Evolutionary conservation across 2,329 filamentous ascomycete genomes (phyloP).

Genomic region (Fusarium pseudograminearum): DNA sequence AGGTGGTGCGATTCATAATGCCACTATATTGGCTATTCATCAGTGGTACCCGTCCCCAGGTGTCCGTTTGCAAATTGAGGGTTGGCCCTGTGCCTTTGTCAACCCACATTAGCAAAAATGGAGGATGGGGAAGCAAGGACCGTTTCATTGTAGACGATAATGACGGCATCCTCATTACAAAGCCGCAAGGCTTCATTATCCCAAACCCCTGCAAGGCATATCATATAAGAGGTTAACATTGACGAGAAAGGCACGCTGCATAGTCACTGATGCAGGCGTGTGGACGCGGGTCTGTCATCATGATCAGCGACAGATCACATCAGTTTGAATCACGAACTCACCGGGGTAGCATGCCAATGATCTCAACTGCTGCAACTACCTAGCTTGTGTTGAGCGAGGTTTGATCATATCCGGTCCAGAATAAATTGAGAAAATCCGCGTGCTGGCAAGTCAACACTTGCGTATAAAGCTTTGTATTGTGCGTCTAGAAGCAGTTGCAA

Average conservation of each 20-base stretch:
- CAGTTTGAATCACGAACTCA: not conserved
- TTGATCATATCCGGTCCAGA: constrained; percentile 10
- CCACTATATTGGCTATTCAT: not conserved
- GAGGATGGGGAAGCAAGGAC: not conserved
- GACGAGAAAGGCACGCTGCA: not conserved
- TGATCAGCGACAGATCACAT: not conserved
- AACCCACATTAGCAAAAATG: not conserved
- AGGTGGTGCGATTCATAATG: not conserved
- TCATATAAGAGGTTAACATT: not conserved
- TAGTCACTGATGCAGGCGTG: constrained; percentile 5
- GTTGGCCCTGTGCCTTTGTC: constrained; percentile 25
- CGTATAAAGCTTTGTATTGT: constrained; percentile 8
- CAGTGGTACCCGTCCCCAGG: not conserved
- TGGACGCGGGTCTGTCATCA: constrained; percentile 15
- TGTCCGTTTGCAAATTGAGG: constrained; percentile 18
- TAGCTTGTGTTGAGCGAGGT: constrained; percentile 11
- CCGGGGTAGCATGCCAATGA: constrained; percentile 1
- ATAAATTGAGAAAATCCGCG: not conserved
- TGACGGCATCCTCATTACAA: constrained; percentile 35
- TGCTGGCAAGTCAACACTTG: not conserved
- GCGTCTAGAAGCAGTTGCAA: constrained; percentile 14
- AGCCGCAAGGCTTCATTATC: constrained; percentile 13
- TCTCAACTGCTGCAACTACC: not conserved
- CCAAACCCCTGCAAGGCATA: not conserved
- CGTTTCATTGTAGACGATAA: constrained; percentile 13